phyloP scores from a whole-genome alignment of 176 grass and related monocot species.

The Raddia guianensis region DNA sequence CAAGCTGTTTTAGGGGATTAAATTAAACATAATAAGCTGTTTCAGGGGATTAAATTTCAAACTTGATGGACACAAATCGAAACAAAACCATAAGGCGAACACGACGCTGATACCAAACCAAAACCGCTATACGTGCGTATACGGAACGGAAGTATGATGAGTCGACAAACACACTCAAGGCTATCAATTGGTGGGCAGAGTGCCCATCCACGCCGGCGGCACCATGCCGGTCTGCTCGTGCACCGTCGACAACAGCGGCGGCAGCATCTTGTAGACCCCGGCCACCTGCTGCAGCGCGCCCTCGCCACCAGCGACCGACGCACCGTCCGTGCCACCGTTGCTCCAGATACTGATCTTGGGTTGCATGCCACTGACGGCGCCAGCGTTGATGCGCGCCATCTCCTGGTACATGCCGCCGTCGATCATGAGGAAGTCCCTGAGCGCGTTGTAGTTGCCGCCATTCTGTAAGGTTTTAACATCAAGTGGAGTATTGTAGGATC shows the following conservation, averaged over 20 bases:
- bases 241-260: slow-evolving; percentile 51
- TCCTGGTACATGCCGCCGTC: slow-evolving; percentile 59
- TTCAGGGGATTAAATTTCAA: no score
- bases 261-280: slow-evolving; percentile 60
- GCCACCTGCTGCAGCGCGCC: slow-evolving; percentile 54
- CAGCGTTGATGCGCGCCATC: slow-evolving; percentile 70
- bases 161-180: neutral
- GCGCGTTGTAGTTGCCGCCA: slow-evolving; percentile 60
- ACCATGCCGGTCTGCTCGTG: slow-evolving; percentile 69
- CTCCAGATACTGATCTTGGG: slow-evolving; percentile 83
- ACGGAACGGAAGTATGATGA: neutral
- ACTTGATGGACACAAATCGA: no score
- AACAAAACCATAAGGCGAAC: no score
- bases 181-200: slow-evolving; percentile 37
- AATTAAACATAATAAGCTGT: no score
- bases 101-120: no score
- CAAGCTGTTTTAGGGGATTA: no score
- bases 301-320: neutral
- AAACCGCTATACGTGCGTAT: neutral
- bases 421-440: slow-evolving; percentile 76
- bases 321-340: neutral
- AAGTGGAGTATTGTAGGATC: no score
- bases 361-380: slow-evolving; percentile 55
- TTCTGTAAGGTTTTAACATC: no score
- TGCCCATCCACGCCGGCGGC: slow-evolving; percentile 64